A percentile compares a stretch with the other conserved stretches of the same genome.
Conservation (phyloP, 345 rosid species). For the Fremontodendron californicum region DNA sequence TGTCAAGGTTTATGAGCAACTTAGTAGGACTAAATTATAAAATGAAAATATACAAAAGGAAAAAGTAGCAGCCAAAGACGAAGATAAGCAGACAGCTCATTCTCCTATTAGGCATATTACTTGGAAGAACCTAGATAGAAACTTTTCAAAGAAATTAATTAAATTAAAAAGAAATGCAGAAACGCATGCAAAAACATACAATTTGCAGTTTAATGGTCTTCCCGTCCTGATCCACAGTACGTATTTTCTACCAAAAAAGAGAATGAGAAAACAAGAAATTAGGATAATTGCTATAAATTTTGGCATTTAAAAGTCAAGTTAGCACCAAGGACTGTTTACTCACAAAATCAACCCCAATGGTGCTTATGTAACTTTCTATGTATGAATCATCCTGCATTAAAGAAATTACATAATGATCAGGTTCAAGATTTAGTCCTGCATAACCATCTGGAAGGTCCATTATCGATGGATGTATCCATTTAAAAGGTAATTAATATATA, state of each 20-base stretch:
- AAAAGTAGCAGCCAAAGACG: not conserved
- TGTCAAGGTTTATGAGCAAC: not conserved
- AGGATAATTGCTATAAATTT: not conserved
- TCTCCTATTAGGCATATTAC: not conserved
- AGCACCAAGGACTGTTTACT: conserved; percentile 17
- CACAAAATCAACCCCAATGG: conserved; percentile 83
- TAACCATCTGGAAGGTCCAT: not conserved
- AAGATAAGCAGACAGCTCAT: not conserved
- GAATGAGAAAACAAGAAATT: conserved; percentile 7
- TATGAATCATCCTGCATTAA: conserved; percentile 67
- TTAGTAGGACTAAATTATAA: not conserved
- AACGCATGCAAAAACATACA: conserved; percentile 31
- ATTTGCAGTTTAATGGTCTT: conserved; percentile 87
- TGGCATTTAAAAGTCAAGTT: not conserved
- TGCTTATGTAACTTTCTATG: conserved; percentile 73
- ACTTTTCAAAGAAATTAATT: not conserved
- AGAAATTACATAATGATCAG: not conserved
- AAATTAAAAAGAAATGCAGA: not conserved
- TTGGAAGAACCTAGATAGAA: not conserved
- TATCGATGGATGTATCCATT: too few relatives aligned
- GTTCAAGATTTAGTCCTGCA: not conserved
- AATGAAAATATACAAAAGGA: not conserved
- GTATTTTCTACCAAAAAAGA: conserved; percentile 56
- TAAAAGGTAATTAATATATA: too few relatives aligned
- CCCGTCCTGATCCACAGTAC: conserved; percentile 88